Base-by-base conservation (phyloP, 1,284 basidiomycete species). In the Sutorius eximius region DNA sequence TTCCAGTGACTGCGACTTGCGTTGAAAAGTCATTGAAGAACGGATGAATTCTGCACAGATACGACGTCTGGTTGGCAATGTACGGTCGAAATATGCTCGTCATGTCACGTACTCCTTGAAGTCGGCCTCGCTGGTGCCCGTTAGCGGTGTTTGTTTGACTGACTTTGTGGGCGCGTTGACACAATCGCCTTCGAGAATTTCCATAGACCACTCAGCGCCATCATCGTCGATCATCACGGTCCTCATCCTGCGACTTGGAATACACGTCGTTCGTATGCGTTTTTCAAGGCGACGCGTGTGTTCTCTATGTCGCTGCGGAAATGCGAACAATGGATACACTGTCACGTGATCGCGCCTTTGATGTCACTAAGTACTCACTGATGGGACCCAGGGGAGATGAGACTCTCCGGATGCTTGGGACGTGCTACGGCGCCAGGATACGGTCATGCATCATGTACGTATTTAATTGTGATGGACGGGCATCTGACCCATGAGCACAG, bases 131-230 rank as follows among this genome's bases (percentile, higher is more conserved):
- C 20, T 13, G 12, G 40, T 41, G 37, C 32, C 33, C 13, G 58
- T 49, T 51, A 53, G 33, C n/a, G 47, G 38, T 52, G 33, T 62
- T 68, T 66, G 62, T 70, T 70, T 64, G 52, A 59, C 46, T 3
- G 32, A 24, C 53, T 66, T 58, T 60, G 61, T 16, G 9, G 44
- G 47, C 5, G 18, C 32, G 34, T 54, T 45, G 45, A 51, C 52
- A 49, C 37, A 43, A 33, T 58, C 49, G 24, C 54, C 67, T 15
- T 71, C 71, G 34, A 68, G 22, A 32, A 70, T 71, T 55, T 72
- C 70, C 36, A 71, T 58, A 18, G 68, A 69, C 60, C 65, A 70
- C 38, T 72, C 68, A 24, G 65, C 51, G 16, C 57, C 58, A 22
- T 60, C 56, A 33, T 61, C 55, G 53, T 69, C 58, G 20, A 45